Base-by-base conservation (phyloP, 2,329 filamentous ascomycete genomes). In the Mollisiaceae sp. region DNA sequence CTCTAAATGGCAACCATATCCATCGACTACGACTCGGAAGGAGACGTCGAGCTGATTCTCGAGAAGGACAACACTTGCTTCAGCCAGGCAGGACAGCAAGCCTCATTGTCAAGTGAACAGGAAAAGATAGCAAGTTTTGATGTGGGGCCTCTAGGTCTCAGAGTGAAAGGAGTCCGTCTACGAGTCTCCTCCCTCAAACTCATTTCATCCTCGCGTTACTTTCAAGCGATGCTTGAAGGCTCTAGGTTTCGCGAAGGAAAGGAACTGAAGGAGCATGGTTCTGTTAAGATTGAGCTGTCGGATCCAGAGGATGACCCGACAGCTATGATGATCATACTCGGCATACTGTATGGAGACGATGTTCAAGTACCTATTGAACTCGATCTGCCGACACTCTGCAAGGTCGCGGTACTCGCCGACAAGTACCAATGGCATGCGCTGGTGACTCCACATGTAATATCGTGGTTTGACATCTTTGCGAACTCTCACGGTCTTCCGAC, bases 351-450 rank as follows among this genome's bases (percentile, higher is more conserved):
- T n/a, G 59, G 27, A 41, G 54, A 24, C n/a, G 32, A 61, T 18
- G 32, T 54, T 20, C 27, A 61, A 54, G 27, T 61, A 27, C 59
- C 59, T 15, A 22, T 11, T 14, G 22, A 54, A 54, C 4, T 61
- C 5, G 45, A 61, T 54, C 11, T 61, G 11, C n/a, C 36, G 15
- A 61, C 35, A 45, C 18, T 61, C n/a, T 2, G 54, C 59, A 54
- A 61, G 18, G 32, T 61, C 2, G 45, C 59, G 4, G 18, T 61
- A 15, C 27, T 61, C 20, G 45, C 39, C 32, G 59, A 61, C n/a
- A 61, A 61, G 35, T 61, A 61, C 20, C 59, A 54, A 9, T 61
- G 59, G 59, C 59, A 61, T 41, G 43, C 18, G n/a, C 45, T 61
- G 32, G 45, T 61, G 22, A 36, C 14, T 18, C 59, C 59, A 24